These are phyloP conservation scores for Suillus decipiens DNA, from an alignment of 768 basidiomycete species.

Conservation along the genomic window DNA sequence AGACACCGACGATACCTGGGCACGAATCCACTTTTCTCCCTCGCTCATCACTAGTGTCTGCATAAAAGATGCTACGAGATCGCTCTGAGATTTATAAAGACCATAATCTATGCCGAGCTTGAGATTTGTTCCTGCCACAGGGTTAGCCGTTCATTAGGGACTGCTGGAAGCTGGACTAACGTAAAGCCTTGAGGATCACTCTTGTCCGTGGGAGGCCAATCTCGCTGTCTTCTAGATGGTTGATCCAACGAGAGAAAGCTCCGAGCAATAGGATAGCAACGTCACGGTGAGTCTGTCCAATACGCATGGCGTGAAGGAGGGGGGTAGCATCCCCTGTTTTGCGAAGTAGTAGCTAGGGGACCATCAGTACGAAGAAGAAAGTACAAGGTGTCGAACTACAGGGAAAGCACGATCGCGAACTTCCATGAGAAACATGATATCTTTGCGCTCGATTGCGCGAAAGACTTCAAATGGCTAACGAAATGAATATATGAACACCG, in stretches of 20 bases:
- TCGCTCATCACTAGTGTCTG: slow-evolving; percentile 97
- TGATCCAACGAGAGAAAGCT: slow-evolving; percentile 90
- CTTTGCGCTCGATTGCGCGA: slow-evolving; percentile 81
- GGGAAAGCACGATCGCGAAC: slow-evolving; percentile 78
- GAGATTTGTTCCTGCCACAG: slow-evolving; percentile 70
- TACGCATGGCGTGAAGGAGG: slow-evolving; percentile 87
- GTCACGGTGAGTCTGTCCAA: slow-evolving; percentile 73
- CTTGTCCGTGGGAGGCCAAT: slow-evolving; percentile 68
- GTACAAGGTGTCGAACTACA: slow-evolving; percentile 45
- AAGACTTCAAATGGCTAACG: slow-evolving; percentile 66
- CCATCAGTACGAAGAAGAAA: slow-evolving; percentile 5
- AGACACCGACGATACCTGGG: slow-evolving; percentile 66
- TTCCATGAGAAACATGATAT: slow-evolving; percentile 83
- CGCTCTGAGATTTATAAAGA: slow-evolving; percentile 75
- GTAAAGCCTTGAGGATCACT: slow-evolving; percentile 72
- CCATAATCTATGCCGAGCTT: slow-evolving; percentile 93
- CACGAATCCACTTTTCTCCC: slow-evolving; percentile 86
- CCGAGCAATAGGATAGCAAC: slow-evolving; percentile 87
- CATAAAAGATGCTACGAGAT: slow-evolving; percentile 88
- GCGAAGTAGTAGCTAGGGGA: slow-evolving; percentile 69
- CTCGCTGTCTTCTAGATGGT: slow-evolving; percentile 82
- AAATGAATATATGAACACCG: not conserved
- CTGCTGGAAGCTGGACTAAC: slow-evolving; percentile 70
- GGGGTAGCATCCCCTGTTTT: slow-evolving; percentile 87
- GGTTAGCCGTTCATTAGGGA: slow-evolving; percentile 53